phyloP scores from a whole-genome alignment of 2,329 filamentous ascomycete species.

The Epichloe festucae region DNA sequence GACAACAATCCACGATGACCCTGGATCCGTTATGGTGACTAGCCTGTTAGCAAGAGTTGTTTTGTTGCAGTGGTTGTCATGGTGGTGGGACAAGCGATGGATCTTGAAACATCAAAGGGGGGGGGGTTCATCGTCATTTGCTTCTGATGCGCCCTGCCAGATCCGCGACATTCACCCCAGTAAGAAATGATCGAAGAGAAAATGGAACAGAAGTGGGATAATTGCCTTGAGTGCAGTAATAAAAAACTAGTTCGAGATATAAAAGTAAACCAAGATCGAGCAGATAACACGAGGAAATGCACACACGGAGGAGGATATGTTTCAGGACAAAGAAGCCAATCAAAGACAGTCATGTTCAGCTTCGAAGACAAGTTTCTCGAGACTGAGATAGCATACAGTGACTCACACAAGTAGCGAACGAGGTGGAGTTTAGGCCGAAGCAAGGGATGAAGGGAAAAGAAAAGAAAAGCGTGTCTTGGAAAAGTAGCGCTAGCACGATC shows the following conservation, averaged over 20 bases:
- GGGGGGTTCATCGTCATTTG: not conserved
- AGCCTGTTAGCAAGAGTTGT: not conserved
- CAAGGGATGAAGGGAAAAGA: not conserved
- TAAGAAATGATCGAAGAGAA: not conserved
- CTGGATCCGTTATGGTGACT: not conserved
- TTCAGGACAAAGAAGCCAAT: no score
- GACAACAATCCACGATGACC: not conserved
- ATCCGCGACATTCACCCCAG: not conserved
- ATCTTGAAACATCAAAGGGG: conserved; percentile 8
- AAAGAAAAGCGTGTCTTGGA: not conserved
- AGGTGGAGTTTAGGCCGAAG: not conserved
- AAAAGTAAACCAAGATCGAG: no score
- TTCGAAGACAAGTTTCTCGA: no score
- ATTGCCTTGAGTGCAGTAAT: no score
- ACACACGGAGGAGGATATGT: no score
- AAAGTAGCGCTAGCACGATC: no score
- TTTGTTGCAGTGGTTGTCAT: not conserved
- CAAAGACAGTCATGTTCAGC: no score
- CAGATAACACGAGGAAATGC: no score
- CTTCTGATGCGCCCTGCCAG: not conserved
- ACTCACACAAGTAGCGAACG: not conserved
- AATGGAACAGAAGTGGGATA: not conserved
- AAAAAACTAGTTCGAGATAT: no score
- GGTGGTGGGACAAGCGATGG: conserved; percentile 1
- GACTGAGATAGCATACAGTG: not conserved